Conservation (phyloP, 2,329 filamentous ascomycete species). For the Exutisphaerella laricina region DNA sequence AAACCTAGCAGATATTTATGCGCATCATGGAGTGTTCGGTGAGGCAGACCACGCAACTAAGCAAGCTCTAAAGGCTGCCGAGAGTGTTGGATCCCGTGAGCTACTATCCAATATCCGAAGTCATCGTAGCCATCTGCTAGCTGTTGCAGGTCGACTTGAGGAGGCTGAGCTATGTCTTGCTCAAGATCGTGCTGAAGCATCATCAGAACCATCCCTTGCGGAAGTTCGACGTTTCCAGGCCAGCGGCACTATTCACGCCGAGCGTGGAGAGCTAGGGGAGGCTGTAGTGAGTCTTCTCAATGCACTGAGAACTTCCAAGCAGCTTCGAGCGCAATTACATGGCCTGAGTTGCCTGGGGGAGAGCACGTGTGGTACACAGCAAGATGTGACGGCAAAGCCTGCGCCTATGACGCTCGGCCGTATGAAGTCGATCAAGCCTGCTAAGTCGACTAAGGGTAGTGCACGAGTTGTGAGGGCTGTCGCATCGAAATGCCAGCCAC, state of each 20-base stretch:
- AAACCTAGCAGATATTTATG: constrained; percentile 71
- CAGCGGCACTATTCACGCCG: constrained; percentile 18
- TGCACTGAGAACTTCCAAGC: constrained; percentile 13
- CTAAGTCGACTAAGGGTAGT: neutral
- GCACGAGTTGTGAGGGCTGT: neutral
- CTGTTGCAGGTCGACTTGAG: constrained; percentile 23
- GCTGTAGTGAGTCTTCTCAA: constrained; percentile 18
- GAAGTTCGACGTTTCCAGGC: constrained; percentile 20
- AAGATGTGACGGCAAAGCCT: neutral
- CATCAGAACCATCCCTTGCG: constrained; percentile 8
- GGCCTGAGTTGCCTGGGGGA: constrained; percentile 2
- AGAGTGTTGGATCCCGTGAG: constrained; percentile 25
- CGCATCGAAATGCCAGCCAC: neutral
- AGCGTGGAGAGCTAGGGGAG: constrained; percentile 20
- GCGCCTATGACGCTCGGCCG: neutral
- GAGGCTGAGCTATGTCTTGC: constrained; percentile 29
- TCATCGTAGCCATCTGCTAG: constrained; percentile 24
- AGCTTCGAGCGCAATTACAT: constrained; percentile 8
- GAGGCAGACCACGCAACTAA: constrained; percentile 87
- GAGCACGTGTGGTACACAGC: neutral
- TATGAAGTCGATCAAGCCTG: neutral
- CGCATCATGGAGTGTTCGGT: constrained; percentile 77
- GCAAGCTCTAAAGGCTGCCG: constrained; percentile 71
- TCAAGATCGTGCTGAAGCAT: constrained; percentile 8
- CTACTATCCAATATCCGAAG: constrained; percentile 16